These are phyloP conservation scores for Calophaca sinica DNA, from an alignment of 306 rosid species.

Conservation along the genomic window DNA sequence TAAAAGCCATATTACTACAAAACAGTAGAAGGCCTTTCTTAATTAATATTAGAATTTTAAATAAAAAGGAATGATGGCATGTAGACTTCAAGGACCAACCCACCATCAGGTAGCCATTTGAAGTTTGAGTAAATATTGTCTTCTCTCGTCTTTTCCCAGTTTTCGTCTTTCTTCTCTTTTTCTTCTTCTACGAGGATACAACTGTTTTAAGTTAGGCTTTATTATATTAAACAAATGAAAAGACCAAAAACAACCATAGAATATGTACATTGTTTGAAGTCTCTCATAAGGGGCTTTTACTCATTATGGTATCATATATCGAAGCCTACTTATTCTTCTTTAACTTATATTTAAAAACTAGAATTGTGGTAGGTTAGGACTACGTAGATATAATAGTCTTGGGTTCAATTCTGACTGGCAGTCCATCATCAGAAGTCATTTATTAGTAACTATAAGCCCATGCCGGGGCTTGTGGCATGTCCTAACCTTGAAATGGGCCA, in stretches of 20 bases:
- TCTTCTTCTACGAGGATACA: conserved; percentile 55
- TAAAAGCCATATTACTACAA: conserved; percentile 22
- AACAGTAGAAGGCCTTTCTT: conserved; percentile 28
- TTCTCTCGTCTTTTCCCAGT: conserved; percentile 53
- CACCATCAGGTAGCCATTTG: conserved; percentile 57
- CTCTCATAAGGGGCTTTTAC: conserved; percentile 20
- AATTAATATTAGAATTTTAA: conserved; percentile 45
- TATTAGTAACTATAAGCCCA: conserved; percentile 1
- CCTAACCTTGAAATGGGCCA: conserved; percentile 29
- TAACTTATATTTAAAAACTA: conserved; percentile 22
- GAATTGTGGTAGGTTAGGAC: neutral
- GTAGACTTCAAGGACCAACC: conserved; percentile 59
- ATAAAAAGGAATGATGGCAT: conserved; percentile 44
- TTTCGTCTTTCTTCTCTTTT: conserved; percentile 56
- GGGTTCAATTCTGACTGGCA: neutral
- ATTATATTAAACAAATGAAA: conserved; percentile 39
- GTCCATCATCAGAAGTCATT: conserved; percentile 17
- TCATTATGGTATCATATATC: conserved; percentile 15
- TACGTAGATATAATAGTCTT: neutral
- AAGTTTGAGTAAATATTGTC: conserved; percentile 48
- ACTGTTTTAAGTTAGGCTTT: conserved; percentile 52
- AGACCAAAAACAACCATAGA: conserved; percentile 35
- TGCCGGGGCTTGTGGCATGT: neutral
- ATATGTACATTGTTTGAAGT: conserved; percentile 37
- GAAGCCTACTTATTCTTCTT: conserved; percentile 16